A percentile compares a stretch with the other conserved stretches of the same genome.
Conservation (phyloP, 768 basidiomycete species). For the Boletus subparvulus region DNA sequence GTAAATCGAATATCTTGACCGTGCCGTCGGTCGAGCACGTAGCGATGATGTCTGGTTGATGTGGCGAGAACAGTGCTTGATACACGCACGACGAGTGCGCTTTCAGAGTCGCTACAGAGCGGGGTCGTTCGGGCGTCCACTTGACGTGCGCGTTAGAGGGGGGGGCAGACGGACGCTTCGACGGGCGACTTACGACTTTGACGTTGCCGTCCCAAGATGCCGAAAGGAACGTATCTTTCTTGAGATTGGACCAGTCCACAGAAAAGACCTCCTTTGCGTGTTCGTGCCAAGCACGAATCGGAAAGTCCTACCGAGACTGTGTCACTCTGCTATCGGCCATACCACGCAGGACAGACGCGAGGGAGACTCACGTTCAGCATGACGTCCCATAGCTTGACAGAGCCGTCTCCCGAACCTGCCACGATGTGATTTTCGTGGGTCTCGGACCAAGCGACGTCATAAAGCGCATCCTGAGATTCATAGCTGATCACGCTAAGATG, state of each 20-base stretch:
- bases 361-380: conserved; percentile 65
- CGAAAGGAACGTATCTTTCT: conserved; percentile 84
- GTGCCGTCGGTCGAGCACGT: conserved; percentile 89
- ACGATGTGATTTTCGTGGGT: conserved; percentile 91
- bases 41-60: conserved; percentile 76
- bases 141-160: conserved; percentile 28
- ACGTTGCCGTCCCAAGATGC: conserved; percentile 91
- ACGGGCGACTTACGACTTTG: conserved; percentile 67
- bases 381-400: conserved; percentile 87
- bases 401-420: conserved; percentile 87
- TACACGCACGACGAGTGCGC: conserved; percentile 88
- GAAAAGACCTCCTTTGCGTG: conserved; percentile 91
- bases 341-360: not conserved
- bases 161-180: not conserved
- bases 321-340: conserved; percentile 29
- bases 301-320: conserved; percentile 63
- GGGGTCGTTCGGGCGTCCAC: conserved; percentile 86
- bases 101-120: conserved; percentile 77
- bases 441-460: conserved; percentile 95
- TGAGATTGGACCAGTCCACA: conserved; percentile 93
- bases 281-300: conserved; percentile 91
- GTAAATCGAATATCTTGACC: conserved; percentile 78
- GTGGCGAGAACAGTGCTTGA: conserved; percentile 89
- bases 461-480: conserved; percentile 87
- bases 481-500: conserved; percentile 50